Conservation (phyloP, 208 protist genomes). For the Balamuthia mandrillaris region DNA sequence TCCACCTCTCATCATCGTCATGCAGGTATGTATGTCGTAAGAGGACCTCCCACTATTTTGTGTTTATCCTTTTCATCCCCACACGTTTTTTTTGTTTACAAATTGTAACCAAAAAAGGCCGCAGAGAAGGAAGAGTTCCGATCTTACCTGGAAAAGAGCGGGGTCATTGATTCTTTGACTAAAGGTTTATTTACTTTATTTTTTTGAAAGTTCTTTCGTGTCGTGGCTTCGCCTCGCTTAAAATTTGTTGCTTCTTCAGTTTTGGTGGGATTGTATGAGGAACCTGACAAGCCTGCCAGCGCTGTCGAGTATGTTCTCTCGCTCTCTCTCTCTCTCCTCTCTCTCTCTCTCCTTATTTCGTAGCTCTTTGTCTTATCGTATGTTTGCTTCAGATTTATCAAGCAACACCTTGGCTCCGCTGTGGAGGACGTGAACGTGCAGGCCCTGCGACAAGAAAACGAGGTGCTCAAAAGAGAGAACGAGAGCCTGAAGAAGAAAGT, state of each 20-base stretch:
- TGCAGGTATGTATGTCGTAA: too few relatives aligned
- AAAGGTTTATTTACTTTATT: slow-evolving; percentile 54
- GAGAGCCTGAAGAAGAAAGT: slow-evolving; percentile 48
- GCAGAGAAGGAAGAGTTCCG: slow-evolving; percentile 76
- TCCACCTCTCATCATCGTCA: too few relatives aligned
- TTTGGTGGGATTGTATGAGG: slow-evolving; percentile 80
- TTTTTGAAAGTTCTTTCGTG: not conserved
- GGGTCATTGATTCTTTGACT: slow-evolving; percentile 76
- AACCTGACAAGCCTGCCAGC: slow-evolving; percentile 78
- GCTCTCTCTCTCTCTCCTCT: not conserved
- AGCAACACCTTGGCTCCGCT: slow-evolving; percentile 64
- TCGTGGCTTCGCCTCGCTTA: too few relatives aligned
- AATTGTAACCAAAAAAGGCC: too few relatives aligned
- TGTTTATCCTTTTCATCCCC: too few relatives aligned
- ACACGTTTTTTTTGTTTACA: too few relatives aligned
- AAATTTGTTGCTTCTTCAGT: slow-evolving; percentile 33
- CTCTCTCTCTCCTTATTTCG: not conserved
- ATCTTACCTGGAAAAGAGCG: slow-evolving; percentile 72
- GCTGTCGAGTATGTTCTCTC: slow-evolving; percentile 68
- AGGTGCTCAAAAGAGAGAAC: slow-evolving; percentile 56
- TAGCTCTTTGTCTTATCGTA: not conserved
- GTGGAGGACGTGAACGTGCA: slow-evolving; percentile 59
- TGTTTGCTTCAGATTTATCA: slow-evolving; percentile 59
- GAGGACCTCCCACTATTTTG: too few relatives aligned
- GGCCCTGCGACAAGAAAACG: slow-evolving; percentile 63